Base-by-base conservation (phyloP, 176 grass and related monocot species). In the Ananas comosus region DNA sequence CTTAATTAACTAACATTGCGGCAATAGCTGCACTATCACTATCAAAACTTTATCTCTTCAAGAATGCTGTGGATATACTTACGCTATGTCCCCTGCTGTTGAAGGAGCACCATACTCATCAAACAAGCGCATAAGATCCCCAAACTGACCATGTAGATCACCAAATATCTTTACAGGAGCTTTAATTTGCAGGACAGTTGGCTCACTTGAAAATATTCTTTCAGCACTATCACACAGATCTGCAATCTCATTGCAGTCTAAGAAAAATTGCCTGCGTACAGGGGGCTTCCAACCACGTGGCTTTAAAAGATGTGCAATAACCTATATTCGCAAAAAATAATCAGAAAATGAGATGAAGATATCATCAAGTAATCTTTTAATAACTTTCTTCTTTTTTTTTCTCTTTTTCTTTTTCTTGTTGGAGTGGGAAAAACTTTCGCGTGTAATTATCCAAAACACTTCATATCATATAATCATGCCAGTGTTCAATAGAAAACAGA, bases 221-320 rank as follows among this genome's bases (percentile, higher is more conserved):
- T 99, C 94, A 2, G 87, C 89, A 51, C 76, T 83, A 71, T 99
- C 94, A 74, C 94, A 99, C 22, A 99, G 74, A 72, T 99, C 94
- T 93, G 94, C 89, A 77, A 99, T 99, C 79, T 99, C 94, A 73
- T 99, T 99, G 69, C 94, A 99, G 78, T 99, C 94, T 66, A 99
- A 81, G 48, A 99, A 90, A 72, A 99, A 99, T 68, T 99, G 89
- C 54, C 94, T 87, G 77, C 83, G 82, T 73, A 97, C 94, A 80
- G 94, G 94, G 51, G 94, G 94, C 70, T 89, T 99, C 94, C 94
- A 99, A 76, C 94, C 94, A 72, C 94, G 89, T 51, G 94, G 94
- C 81, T 92, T 99, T 58, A 99, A 72, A 70, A 99, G 94, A 85
- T 86, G 88, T 51, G 86, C 82, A 64, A 91, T 81, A 67, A 99